Evolutionary conservation across 768 basidiomycete genomes (phyloP).

Genomic region (Tricholoma terreum): DNA sequence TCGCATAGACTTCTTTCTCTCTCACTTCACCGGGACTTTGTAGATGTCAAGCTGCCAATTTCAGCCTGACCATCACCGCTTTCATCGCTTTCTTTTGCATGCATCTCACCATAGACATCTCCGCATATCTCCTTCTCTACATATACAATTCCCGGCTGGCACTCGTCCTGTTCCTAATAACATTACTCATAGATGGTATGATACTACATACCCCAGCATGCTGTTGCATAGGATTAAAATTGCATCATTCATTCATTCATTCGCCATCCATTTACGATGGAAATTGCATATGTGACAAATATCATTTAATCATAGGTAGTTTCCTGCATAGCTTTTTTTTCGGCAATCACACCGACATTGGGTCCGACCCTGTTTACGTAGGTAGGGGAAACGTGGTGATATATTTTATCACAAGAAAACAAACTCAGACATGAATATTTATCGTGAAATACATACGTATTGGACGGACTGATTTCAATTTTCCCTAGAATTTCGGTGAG

Average conservation of each 20-base stretch:
- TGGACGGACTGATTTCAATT: too few relatives aligned
- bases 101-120: constrained; percentile 22
- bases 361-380: neutral
- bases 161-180: constrained; percentile 18
- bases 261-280: neutral
- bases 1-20: constrained; percentile 10
- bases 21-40: constrained; percentile 19
- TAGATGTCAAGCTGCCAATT: constrained; percentile 13
- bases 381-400: neutral
- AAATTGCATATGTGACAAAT: neutral
- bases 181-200: constrained; percentile 21
- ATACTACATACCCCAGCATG: constrained; percentile 11
- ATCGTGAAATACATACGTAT: too few relatives aligned
- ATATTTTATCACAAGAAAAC: neutral
- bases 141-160: constrained; percentile 10
- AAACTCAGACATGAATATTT: too few relatives aligned
- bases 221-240: constrained; percentile 7
- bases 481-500: too few relatives aligned
- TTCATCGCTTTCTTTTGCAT: constrained; percentile 21
- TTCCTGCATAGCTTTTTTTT: neutral
- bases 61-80: constrained; percentile 16
- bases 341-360: neutral
- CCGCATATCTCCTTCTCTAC: constrained; percentile 16
- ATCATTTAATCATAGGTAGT: neutral
- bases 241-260: neutral